Evolutionary conservation across 169 alveolate genomes (phyloP), one percentile per base, ranked within the genome.

Genomic region (Plasmodium blacklocki): DNA sequence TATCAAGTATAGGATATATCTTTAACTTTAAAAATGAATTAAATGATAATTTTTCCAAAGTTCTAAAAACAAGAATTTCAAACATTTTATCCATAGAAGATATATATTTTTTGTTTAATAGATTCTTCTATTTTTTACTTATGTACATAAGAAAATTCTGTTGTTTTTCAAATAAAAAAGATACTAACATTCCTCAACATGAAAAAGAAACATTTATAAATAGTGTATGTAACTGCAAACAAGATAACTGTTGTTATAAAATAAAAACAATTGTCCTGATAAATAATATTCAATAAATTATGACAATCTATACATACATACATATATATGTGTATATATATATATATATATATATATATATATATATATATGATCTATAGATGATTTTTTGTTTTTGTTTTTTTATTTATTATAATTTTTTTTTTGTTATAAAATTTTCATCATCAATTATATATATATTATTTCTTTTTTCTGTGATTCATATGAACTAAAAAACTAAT

Each of bases 21-120:
- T 83, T 83, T 62, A 52, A 70, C 26, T 83, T 67, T 72, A 83
- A 83, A 67, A 83, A 58, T 47, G 91, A 67, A 49, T 29, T 83
- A 54, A 83, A 83, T 83, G 83, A 83, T 49, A 68, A 19, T 56
- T 83, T 68, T 68, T 83, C 75, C n/a, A 83, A 83, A 83, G 91
- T 83, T n/a, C 62, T 83, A 5, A 83, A 83, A 83, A 83, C 71
- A 26, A 83, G 68, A 58, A 18, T 83, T 83, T 68, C 74, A 19
- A 83, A 83, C 45, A 56, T 83, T 39, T 54, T 83, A 29, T 56
- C 72, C 6, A 12, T 68, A 62, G 74, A 83, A 45, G 91, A 83
- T 12, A 58, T 83, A 15, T 32, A 83, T 67, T 83, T 54, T 83
- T 47, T 83, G 52, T 83, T 83, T 83, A 83, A 68, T 63, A 58